Evolutionary conservation across 257 asterid species (phyloP), one percentile per base, ranked within the genome.

Genomic region (Perilla frutescens): DNA sequence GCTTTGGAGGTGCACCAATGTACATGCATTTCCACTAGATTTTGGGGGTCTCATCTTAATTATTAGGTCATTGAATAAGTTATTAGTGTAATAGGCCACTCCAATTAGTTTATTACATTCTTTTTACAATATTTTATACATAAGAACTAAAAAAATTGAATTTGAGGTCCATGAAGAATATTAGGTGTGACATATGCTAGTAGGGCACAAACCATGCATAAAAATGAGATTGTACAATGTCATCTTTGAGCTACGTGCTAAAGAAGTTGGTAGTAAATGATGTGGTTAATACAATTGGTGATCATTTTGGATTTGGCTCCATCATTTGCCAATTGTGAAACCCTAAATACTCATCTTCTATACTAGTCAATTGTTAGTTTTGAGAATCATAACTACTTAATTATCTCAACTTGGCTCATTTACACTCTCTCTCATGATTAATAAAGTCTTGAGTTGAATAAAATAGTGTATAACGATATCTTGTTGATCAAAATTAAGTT

Each of bases 1-100:
- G 75, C 71, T 72, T 72, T 72, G 67, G 66, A 58, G 64, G 59
- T 40, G 81, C 78, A 77, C 68, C 43, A 54, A 55, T 55, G 48
- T 77, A 36, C 14, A 12, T 70, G 77, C 77, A 56, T 6, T 63
- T 47, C 36, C 73, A 63, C 57, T 37, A 5, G 34, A 9, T 6
- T 65, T 60, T 59, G 10, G 66, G 66, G 63, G 64, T 31, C 66
- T 62, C 51, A 15, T 32, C 59, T 69, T 62, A 57, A 70, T 70
- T 48, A 70, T 76, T 69, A 51, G 61, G 72, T 69, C 53, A 31
- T 53, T 59, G 49, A 75, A 67, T 67, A 58, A 68, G 11, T 47
- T n/a, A 65, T 32, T 43, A 54, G 47, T 66, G 32, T 20, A 45
- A 59, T 13, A 20, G 68, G 9, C 8, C 29, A 75, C 32, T 40